Conservation (phyloP, 2,329 filamentous ascomycete species). For the Ophiostoma himal-ulmi region DNA sequence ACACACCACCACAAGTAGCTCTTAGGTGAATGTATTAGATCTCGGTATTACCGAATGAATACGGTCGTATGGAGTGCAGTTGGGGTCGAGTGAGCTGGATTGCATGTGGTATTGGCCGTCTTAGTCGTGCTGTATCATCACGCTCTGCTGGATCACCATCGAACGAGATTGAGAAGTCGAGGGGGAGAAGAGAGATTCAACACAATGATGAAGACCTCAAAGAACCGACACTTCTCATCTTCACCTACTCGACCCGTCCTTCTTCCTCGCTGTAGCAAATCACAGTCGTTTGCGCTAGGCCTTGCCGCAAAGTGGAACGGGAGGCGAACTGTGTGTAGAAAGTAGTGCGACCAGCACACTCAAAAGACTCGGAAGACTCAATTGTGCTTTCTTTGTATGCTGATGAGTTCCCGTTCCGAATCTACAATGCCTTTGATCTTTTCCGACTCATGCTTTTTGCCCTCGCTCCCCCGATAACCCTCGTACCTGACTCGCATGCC, state of each 20-base stretch:
- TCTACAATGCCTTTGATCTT: background rate
- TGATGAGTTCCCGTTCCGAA: background rate
- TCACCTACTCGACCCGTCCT: background rate
- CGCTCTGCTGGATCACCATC: background rate
- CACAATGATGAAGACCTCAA: background rate
- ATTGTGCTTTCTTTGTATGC: background rate
- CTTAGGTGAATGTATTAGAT: conserved; percentile 7
- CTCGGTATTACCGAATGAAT: conserved; percentile 7
- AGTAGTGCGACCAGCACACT: background rate
- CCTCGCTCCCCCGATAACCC: background rate
- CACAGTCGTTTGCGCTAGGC: conserved; percentile 1
- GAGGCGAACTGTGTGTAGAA: background rate
- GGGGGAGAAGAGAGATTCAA: background rate
- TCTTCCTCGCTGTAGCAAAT: background rate
- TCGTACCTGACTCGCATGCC: conserved; percentile 1
- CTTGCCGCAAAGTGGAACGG: conserved; percentile 10
- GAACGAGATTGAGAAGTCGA: background rate
- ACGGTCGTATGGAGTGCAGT: background rate
- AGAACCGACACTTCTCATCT: background rate
- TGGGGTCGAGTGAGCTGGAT: background rate
- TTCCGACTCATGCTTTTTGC: background rate
- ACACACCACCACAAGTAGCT: background rate
- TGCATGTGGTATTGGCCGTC: background rate
- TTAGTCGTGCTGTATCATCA: background rate
- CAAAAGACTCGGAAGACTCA: background rate